A percentile compares a stretch with the other conserved stretches of the same genome.
These are phyloP conservation scores for Xylaria multiplex DNA, from an alignment of 2,329 filamentous ascomycete species.

Conservation along the genomic window DNA sequence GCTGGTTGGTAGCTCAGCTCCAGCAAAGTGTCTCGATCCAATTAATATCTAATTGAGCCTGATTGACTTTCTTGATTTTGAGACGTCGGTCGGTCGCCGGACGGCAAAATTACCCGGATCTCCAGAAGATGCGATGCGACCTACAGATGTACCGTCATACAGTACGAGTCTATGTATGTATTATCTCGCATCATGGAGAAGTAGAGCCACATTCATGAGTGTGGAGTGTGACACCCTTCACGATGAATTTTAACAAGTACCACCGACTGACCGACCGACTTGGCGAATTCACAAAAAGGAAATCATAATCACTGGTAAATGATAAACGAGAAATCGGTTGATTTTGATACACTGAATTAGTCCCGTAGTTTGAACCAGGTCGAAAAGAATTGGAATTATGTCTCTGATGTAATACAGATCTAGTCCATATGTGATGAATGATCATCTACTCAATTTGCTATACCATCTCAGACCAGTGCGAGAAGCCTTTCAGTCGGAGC, in stretches of 20 bases:
- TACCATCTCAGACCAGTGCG: constrained; percentile 1
- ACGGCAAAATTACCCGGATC: constrained; percentile 28
- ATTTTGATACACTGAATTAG: not conserved
- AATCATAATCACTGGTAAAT: not conserved
- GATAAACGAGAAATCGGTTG: not conserved
- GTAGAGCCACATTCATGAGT: not conserved
- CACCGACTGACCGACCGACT: not conserved
- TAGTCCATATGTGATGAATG: constrained; percentile 30
- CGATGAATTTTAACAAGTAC: not conserved
- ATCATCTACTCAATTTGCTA: constrained; percentile 26
- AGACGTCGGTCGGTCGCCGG: constrained; percentile 26
- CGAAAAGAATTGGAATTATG: constrained; percentile 30
- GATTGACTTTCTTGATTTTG: constrained; percentile 16
- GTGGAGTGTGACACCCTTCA: constrained; percentile 4
- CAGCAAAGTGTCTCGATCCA: constrained; percentile 23
- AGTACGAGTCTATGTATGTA: not conserved
- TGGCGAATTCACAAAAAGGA: constrained; percentile 19
- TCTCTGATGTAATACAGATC: constrained; percentile 17
- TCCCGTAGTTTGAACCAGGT: constrained; percentile 3
- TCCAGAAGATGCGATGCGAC: constrained; percentile 22
- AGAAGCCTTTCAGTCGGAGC: constrained; percentile 8
- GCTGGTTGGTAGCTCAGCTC: constrained; percentile 20
- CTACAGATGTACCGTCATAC: not conserved
- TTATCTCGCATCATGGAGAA: not conserved
- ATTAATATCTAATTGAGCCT: constrained; percentile 33